Evolutionary conservation across 2,329 filamentous ascomycete species (phyloP).

Genomic region (Penicillium capsulatum): DNA sequence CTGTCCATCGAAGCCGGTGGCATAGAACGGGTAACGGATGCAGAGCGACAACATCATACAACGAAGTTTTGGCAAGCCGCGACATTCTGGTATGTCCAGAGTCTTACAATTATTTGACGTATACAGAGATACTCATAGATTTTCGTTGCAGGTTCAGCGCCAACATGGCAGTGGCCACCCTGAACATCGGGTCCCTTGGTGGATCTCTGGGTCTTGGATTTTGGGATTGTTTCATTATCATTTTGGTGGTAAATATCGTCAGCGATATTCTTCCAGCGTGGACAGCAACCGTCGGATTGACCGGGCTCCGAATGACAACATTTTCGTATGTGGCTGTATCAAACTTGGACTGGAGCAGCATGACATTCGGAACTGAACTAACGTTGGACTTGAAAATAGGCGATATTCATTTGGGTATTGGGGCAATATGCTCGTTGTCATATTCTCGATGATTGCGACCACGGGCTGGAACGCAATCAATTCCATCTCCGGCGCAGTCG

Average conservation of each 20-base stretch:
- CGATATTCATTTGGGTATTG: slow-evolving; percentile 40
- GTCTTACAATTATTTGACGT: background rate
- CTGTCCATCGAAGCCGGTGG: slow-evolving; percentile 23
- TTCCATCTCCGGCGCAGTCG: slow-evolving; percentile 36
- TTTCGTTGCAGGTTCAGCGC: slow-evolving; percentile 29
- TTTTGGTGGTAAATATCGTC: slow-evolving; percentile 32
- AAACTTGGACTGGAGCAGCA: background rate
- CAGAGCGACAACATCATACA: slow-evolving; percentile 20
- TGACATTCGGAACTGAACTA: background rate
- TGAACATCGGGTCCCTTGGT: slow-evolving; percentile 33
- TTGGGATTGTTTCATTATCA: slow-evolving; percentile 38
- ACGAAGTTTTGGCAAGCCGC: slow-evolving; percentile 26
- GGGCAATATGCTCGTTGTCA: slow-evolving; percentile 36
- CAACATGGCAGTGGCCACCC: slow-evolving; percentile 37
- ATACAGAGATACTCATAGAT: background rate
- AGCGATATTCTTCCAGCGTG: slow-evolving; percentile 29
- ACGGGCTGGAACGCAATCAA: slow-evolving; percentile 41
- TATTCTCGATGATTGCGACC: slow-evolving; percentile 38
- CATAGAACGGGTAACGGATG: slow-evolving; percentile 22
- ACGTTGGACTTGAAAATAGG: slow-evolving; percentile 7
- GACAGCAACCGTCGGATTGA: slow-evolving; percentile 34
- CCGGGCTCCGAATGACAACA: slow-evolving; percentile 36
- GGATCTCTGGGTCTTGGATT: slow-evolving; percentile 33
- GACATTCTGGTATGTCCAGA: slow-evolving; percentile 9
- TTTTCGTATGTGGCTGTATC: slow-evolving; percentile 23